Base-by-base conservation (phyloP, 371 early-diverging fungal species). In the Mortierella sp. region DNA sequence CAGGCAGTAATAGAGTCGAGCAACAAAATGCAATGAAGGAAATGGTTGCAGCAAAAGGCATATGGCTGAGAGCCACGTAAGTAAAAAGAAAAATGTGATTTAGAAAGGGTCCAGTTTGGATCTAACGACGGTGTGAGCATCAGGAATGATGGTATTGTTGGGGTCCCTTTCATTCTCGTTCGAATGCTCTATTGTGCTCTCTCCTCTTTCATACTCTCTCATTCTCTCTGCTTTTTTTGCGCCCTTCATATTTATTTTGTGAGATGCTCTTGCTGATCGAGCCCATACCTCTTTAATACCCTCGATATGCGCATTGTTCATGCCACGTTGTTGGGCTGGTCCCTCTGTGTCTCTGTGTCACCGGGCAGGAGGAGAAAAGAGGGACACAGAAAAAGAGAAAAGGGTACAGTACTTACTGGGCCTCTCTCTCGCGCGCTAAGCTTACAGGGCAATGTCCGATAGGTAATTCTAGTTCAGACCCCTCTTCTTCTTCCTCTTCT, bases 301-400 rank as follows among this genome's bases (percentile, higher is more conserved):
- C 40, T 10, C 24, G 41, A 45, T 22, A 47, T 45, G 53, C 66
- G 65, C 73, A 73, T 73, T 73, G 73, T 73, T 66, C 73, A 73
- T 41, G 73, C 73, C 73, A 73, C 73, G 73, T 73, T 73, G 65
- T 66, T 43, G 50, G 39, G 73, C 53, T 47, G 64, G 41, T 29
- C 13, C 61, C 68, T 6, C 41, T 22, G 68, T 14, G 40, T 53
- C 52, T 68, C 68, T 52, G 52, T 52, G 68, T 47, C 40, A 68
- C 68, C 68, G 24, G 31, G 22, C 19, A 44, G 44, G 66, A 66
- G 44, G 1, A 26, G 24, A 65, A 29, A 11, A 24, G 47, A 8
- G 40, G 45, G 66, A 44, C 19, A 19, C 26, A 29, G 31, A 66
- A 31, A 61, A 61, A 24, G 22, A 26, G 45, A 61, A 24, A 16